Evolutionary conservation across 345 rosid species (phyloP).

Genomic region (Alliaria petiolata): DNA sequence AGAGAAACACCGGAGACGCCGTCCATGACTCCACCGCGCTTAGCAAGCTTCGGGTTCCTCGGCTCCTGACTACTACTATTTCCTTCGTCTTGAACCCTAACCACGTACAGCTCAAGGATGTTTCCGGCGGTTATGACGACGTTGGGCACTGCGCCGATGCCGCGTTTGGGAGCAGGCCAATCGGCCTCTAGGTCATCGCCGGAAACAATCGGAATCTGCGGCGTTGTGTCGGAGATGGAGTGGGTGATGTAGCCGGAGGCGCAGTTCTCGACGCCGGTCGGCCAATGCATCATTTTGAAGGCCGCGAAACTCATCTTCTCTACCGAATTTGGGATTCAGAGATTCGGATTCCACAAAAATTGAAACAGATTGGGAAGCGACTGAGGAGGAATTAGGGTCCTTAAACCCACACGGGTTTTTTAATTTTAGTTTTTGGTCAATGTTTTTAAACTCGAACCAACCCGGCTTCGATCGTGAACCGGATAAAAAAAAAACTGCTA

Average conservation of each 20-base stretch:
- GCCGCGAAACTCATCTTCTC: constrained; percentile 88
- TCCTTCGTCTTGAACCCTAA: constrained; percentile 77
- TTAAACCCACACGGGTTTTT: too few species aligned
- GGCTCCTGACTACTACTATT: constrained; percentile 33
- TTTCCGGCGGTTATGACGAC: constrained; percentile 75
- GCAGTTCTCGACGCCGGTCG: constrained; percentile 80
- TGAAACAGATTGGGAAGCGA: background rate
- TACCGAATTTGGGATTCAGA: background rate
- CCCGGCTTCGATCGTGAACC: too few species aligned
- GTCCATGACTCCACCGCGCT: constrained; percentile 76
- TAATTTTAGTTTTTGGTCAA: too few species aligned
- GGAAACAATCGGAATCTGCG: constrained; percentile 48
- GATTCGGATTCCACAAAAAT: background rate
- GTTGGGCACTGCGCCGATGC: constrained; percentile 71
- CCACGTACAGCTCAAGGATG: constrained; percentile 73
- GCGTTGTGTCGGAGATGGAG: constrained; percentile 54
- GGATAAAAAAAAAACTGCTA: too few species aligned
- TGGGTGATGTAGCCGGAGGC: constrained; percentile 85
- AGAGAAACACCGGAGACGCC: constrained; percentile 78
- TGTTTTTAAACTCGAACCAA: too few species aligned
- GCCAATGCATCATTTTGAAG: constrained; percentile 95
- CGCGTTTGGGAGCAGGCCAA: constrained; percentile 49
- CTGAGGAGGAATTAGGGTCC: background rate
- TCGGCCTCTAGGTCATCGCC: constrained; percentile 68
- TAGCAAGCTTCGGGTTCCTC: constrained; percentile 40